Conservation (phyloP, 2,329 filamentous ascomycete genomes). For the Sphaerulina populicola region DNA sequence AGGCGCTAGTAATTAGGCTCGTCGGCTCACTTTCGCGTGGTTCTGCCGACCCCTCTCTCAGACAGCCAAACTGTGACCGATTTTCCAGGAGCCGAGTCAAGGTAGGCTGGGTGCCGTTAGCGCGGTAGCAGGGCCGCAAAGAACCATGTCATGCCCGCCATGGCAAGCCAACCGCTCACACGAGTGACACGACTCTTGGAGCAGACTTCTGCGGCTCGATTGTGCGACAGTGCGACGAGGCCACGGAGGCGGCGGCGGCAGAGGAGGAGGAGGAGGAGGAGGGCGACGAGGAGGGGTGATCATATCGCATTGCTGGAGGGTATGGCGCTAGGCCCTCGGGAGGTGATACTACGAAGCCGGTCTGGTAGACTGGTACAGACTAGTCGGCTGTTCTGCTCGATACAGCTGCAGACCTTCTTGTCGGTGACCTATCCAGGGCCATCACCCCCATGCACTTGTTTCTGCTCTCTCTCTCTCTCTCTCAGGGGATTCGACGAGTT, state of each 20-base stretch:
- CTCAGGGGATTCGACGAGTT: background rate
- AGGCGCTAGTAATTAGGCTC: slow-evolving; percentile 12
- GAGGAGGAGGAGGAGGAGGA: too few species aligned
- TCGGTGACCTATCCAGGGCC: background rate
- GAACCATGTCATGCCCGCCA: slow-evolving; percentile 3
- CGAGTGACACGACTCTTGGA: background rate
- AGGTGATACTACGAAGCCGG: slow-evolving; percentile 3
- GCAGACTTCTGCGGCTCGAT: background rate
- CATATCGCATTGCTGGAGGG: background rate
- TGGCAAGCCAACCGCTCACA: background rate
- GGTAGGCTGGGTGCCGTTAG: slow-evolving; percentile 7
- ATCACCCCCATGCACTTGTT: background rate
- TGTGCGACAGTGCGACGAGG: background rate
- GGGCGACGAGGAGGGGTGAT: too few species aligned
- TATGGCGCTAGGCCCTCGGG: background rate
- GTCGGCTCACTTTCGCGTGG: slow-evolving; percentile 11
- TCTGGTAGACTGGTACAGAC: slow-evolving; percentile 7
- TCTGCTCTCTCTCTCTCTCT: background rate
- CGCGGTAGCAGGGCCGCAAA: slow-evolving; percentile 2
- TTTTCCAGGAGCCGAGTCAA: slow-evolving; percentile 6
- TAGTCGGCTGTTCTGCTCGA: background rate
- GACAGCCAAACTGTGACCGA: background rate
- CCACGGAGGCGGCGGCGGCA: too few species aligned
- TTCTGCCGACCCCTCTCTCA: background rate
- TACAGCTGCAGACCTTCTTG: slow-evolving; percentile 2